Conservation (phyloP, 2,329 filamentous ascomycete species). For the Claviceps africana region DNA sequence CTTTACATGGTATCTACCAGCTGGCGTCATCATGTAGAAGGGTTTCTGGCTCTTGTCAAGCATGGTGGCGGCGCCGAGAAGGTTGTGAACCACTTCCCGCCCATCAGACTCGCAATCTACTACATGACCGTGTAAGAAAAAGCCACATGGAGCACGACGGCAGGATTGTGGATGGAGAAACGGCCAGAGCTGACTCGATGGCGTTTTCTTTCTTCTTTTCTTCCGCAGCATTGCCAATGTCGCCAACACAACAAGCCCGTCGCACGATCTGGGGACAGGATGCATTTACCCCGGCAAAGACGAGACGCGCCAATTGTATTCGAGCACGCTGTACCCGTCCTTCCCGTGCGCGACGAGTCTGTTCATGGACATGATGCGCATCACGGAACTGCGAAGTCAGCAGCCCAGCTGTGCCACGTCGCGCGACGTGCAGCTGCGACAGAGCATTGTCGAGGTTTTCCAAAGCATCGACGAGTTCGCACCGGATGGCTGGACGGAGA, state of each 20-base stretch:
- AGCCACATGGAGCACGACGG: not conserved
- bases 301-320: not conserved
- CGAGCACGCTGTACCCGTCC: not conserved
- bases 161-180: not conserved
- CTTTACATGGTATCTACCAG: not conserved
- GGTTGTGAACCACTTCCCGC: not conserved
- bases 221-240: not conserved
- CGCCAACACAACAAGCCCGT: not conserved
- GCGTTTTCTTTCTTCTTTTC: not conserved
- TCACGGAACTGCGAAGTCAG: not conserved
- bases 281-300: not conserved
- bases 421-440: not conserved
- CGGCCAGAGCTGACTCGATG: not conserved
- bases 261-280: not conserved
- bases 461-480: not conserved
- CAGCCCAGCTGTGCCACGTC: not conserved
- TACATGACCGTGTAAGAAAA: constrained; percentile 1
- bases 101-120: not conserved
- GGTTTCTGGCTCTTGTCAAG: not conserved
- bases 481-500: not conserved
- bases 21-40: not conserved
- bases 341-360: not conserved
- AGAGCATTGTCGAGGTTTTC: not conserved
- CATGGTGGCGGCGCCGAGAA: not conserved
- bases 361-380: not conserved